Evolutionary conservation across 768 basidiomycete genomes (phyloP).

Genomic region (Candolleomyces aberdarensis): DNA sequence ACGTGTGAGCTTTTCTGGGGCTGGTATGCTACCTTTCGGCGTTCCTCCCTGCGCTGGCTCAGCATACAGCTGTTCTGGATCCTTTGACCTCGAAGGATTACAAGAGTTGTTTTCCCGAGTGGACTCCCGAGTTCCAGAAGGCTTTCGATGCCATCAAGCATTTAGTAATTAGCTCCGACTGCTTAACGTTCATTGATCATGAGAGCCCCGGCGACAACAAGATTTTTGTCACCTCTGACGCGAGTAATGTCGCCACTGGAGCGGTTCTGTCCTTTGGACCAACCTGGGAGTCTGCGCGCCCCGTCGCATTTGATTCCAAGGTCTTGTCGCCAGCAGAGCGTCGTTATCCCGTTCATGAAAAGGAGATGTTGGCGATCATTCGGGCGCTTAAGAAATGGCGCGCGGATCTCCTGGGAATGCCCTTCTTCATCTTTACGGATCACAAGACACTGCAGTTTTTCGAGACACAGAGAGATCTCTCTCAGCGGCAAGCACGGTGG

Average conservation of each 20-base stretch:
- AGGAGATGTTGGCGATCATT: conserved; percentile 36
- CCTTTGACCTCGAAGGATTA: background rate
- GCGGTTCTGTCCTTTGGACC: too few species aligned
- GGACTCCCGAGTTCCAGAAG: conserved; percentile 17
- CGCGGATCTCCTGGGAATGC: conserved; percentile 18
- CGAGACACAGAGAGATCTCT: conserved; percentile 27
- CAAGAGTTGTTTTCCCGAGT: conserved; percentile 13
- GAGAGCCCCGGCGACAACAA: too few species aligned
- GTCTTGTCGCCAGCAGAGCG: too few species aligned
- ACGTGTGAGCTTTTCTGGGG: too few species aligned
- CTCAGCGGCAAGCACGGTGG: conserved; percentile 29
- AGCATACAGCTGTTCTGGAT: background rate
- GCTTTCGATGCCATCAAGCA: conserved; percentile 28
- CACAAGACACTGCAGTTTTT: conserved; percentile 35
- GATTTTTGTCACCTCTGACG: too few species aligned
- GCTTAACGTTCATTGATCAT: conserved; percentile 10
- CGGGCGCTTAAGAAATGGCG: conserved; percentile 25
- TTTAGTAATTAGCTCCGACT: conserved; percentile 16
- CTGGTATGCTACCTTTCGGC: conserved; percentile 5
- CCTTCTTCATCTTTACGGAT: conserved; percentile 13
- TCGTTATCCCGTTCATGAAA: conserved; percentile 12
- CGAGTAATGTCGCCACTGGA: too few species aligned
- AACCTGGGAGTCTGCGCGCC: too few species aligned
- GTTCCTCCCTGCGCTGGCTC: conserved; percentile 10
- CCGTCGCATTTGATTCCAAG: too few species aligned